Percentiles rank a stretch among this genome's conserved stretches.
Conservation (phyloP, 495 filamentous ascomycete genomes). For the Lindgomyces ingoldianus region DNA sequence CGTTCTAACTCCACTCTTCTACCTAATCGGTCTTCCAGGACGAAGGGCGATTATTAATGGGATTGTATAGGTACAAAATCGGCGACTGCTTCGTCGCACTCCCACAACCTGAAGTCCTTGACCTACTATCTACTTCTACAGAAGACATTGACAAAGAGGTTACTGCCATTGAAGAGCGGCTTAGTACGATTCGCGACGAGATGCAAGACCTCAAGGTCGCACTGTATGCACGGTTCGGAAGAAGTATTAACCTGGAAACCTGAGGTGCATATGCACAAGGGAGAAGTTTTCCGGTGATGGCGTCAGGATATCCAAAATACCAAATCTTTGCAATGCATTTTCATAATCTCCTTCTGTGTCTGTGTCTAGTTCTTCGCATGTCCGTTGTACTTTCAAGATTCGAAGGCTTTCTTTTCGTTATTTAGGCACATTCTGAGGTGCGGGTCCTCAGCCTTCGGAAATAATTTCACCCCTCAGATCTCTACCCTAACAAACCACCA, state of each 20-base stretch:
- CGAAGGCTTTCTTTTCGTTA: too few species aligned
- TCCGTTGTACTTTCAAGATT: too few species aligned
- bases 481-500: not conserved
- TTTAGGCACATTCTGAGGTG: not conserved
- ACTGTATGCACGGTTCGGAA: slow-evolving; percentile 90
- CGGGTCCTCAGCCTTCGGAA: not conserved
- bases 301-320: not conserved
- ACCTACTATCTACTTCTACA: slow-evolving; percentile 71
- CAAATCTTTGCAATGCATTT: too few species aligned
- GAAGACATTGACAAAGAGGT: slow-evolving; percentile 76
- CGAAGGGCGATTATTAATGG: not conserved
- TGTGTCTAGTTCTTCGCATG: not conserved
- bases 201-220: slow-evolving; percentile 85
- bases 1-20: slow-evolving; percentile 1
- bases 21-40: slow-evolving; percentile 11
- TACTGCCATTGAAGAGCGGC: slow-evolving; percentile 69
- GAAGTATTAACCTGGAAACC: slow-evolving; percentile 92
- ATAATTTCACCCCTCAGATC: not conserved
- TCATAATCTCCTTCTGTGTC: not conserved
- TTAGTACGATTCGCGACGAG: slow-evolving; percentile 74
- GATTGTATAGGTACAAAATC: slow-evolving; percentile 76
- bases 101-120: slow-evolving; percentile 78
- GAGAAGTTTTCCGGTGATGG: not conserved
- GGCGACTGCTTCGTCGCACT: slow-evolving; percentile 92
- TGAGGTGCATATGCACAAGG: slow-evolving; percentile 46